A percentile compares a stretch with the other conserved stretches of the same genome.
Evolutionary conservation across 768 basidiomycete species (phyloP).

Genomic region (Sporobolomyces phaffii): DNA sequence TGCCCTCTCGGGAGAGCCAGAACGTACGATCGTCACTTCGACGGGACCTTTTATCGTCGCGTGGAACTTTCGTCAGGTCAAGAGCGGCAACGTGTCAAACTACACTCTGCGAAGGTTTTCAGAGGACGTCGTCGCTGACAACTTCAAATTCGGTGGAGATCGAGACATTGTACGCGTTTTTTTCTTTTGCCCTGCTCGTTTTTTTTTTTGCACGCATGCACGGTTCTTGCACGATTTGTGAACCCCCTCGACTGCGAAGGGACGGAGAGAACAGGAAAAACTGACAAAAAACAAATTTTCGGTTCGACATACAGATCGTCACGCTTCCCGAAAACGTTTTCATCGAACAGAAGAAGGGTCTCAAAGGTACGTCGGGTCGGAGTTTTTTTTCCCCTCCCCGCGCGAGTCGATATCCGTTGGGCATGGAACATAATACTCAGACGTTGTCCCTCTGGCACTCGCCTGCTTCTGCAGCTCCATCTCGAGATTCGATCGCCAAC

Average conservation of each 20-base stretch:
- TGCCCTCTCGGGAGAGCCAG: constrained; percentile 68
- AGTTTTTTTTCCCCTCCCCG: background rate
- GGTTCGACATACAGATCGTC: constrained; percentile 84
- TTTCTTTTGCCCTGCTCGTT: no score
- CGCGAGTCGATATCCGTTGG: background rate
- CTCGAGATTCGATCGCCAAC: constrained; percentile 31
- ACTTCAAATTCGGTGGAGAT: constrained; percentile 96
- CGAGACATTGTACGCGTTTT: constrained; percentile 74
- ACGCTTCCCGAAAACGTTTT: constrained; percentile 90
- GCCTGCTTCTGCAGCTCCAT: constrained; percentile 14
- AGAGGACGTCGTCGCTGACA: constrained; percentile 90
- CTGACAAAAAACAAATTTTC: no score
- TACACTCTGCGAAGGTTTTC: constrained; percentile 94
- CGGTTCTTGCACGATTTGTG: no score
- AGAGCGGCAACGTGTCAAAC: constrained; percentile 79
- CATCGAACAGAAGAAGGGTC: constrained; percentile 84
- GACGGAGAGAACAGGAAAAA: no score
- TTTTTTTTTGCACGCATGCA: no score
- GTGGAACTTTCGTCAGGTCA: constrained; percentile 96
- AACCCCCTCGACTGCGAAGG: no score
- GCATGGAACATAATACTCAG: no score
- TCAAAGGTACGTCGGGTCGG: no score
- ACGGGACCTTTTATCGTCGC: constrained; percentile 57
- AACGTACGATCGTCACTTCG: constrained; percentile 92
- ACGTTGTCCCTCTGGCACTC: background rate